These are phyloP conservation scores for Pleurotus ostreatus DNA, from an alignment of 768 basidiomycete genomes.

Conservation along the genomic window DNA sequence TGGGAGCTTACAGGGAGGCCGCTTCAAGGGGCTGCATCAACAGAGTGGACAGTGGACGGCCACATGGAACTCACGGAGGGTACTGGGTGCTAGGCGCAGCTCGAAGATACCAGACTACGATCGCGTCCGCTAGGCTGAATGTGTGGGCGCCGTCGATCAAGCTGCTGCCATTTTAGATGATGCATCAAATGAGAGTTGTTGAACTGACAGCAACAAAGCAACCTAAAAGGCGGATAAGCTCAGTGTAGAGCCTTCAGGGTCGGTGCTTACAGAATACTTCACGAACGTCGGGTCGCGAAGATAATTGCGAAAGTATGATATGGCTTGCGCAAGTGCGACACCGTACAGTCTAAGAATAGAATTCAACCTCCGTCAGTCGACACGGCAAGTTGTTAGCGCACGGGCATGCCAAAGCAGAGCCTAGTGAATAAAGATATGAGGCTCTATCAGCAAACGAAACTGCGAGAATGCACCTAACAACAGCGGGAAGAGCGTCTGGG, in stretches of 20 bases:
- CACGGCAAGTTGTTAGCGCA: background rate
- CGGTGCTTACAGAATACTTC: background rate
- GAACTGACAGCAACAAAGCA: background rate
- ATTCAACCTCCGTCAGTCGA: background rate
- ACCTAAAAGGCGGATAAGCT: background rate
- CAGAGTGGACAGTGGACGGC: no score
- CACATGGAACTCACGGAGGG: background rate
- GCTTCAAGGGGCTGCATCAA: background rate
- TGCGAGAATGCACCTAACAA: background rate
- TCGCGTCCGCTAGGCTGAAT: constrained; percentile 1
- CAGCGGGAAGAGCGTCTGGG: background rate
- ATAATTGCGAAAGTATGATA: constrained; percentile 3
- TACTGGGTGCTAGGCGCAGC: background rate
- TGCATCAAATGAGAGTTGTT: no score
- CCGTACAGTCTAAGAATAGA: background rate
- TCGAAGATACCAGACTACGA: background rate
- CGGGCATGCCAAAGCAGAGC: background rate
- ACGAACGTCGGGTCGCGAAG: background rate
- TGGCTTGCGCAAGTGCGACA: background rate
- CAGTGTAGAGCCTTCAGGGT: background rate
- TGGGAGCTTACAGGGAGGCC: background rate
- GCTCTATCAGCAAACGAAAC: background rate
- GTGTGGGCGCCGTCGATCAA: constrained; percentile 1
- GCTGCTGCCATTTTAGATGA: background rate
- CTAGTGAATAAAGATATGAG: background rate